Percentiles rank a stretch among this genome's conserved stretches.
phyloP scores from a whole-genome alignment of 352 stramenopile species.

The Phytopythium kandeliae region DNA sequence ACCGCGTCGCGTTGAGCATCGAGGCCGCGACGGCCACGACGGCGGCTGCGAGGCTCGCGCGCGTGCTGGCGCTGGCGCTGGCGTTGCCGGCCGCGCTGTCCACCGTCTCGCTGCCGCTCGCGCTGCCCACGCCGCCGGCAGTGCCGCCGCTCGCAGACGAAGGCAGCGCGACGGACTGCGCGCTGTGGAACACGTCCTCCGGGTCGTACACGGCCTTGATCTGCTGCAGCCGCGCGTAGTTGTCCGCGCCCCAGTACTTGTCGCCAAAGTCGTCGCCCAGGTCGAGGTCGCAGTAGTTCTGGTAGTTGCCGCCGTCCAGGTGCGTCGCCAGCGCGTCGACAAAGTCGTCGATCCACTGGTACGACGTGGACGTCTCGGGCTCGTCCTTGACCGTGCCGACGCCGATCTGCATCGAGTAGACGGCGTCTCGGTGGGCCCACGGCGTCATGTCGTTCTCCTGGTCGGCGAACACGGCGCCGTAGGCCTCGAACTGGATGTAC shows the following conservation, averaged over 20 bases:
- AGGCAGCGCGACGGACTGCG: constrained; percentile 40
- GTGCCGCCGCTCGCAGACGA: neutral
- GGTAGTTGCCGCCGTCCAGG: constrained; percentile 48
- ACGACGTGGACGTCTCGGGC: constrained; percentile 22
- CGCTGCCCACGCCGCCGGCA: neutral
- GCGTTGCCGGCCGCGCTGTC: no score
- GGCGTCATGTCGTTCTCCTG: constrained; percentile 41
- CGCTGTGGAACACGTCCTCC: constrained; percentile 43
- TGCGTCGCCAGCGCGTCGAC: constrained; percentile 21
- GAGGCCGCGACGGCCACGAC: neutral
- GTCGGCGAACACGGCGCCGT: constrained; percentile 35
- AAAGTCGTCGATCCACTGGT: constrained; percentile 41
- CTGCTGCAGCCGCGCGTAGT: constrained; percentile 36
- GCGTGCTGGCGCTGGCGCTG: neutral
- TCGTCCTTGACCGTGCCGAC: constrained; percentile 34
- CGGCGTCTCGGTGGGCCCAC: constrained; percentile 33
- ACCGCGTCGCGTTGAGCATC: neutral
- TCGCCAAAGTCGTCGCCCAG: constrained; percentile 33
- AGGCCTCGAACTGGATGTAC: constrained; percentile 50
- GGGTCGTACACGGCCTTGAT: constrained; percentile 51
- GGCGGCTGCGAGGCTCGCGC: neutral
- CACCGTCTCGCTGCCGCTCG: no score
- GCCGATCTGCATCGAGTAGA: constrained; percentile 43
- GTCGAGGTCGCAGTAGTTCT: constrained; percentile 58
- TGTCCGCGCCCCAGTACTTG: constrained; percentile 43